These are phyloP conservation scores for Sugiyamaella boreocaroliniensis DNA, from an alignment of 805 yeast species.

Conservation along the genomic window DNA sequence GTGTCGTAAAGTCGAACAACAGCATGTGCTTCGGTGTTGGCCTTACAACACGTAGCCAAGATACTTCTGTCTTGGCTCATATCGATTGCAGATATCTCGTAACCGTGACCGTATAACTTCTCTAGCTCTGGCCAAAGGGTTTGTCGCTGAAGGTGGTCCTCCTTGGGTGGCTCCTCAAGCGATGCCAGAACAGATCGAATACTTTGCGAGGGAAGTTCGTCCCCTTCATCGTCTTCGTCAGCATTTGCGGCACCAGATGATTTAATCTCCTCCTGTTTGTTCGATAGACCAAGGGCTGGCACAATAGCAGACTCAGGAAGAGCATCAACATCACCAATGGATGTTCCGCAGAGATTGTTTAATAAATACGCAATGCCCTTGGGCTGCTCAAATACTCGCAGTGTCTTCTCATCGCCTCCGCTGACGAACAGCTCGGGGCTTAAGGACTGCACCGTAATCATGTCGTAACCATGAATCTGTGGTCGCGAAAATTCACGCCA, in stretches of 20 bases:
- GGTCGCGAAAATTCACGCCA: slow-evolving; percentile 97
- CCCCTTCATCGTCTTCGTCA: slow-evolving; percentile 37
- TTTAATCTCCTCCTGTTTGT: slow-evolving; percentile 62
- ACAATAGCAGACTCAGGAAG: slow-evolving; percentile 82
- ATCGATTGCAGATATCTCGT: slow-evolving; percentile 78
- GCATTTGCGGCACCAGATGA: slow-evolving; percentile 37
- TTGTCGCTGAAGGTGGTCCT: slow-evolving; percentile 84
- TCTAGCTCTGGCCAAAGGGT: slow-evolving; percentile 94
- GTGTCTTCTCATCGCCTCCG: slow-evolving; percentile 92
- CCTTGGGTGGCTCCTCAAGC: slow-evolving; percentile 64
- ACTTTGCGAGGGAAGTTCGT: slow-evolving; percentile 19
- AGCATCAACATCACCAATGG: slow-evolving; percentile 18
- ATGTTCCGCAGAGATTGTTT: slow-evolving; percentile 45
- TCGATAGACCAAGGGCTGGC: slow-evolving; percentile 90
- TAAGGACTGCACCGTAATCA: slow-evolving; percentile 70
- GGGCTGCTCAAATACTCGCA: slow-evolving; percentile 87
- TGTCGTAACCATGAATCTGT: slow-evolving; percentile 96
- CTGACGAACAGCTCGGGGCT: slow-evolving; percentile 64
- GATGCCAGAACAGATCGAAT: slow-evolving; percentile 24
- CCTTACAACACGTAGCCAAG: slow-evolving; percentile 86
- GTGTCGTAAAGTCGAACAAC: slow-evolving; percentile 71
- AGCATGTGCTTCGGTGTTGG: slow-evolving; percentile 79
- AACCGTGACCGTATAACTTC: slow-evolving; percentile 95
- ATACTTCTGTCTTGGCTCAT: slow-evolving; percentile 54
- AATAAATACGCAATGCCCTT: slow-evolving; percentile 63